These are phyloP conservation scores for Exophiala lecanii-corni DNA, from an alignment of 2,329 filamentous ascomycete species.

Conservation along the genomic window DNA sequence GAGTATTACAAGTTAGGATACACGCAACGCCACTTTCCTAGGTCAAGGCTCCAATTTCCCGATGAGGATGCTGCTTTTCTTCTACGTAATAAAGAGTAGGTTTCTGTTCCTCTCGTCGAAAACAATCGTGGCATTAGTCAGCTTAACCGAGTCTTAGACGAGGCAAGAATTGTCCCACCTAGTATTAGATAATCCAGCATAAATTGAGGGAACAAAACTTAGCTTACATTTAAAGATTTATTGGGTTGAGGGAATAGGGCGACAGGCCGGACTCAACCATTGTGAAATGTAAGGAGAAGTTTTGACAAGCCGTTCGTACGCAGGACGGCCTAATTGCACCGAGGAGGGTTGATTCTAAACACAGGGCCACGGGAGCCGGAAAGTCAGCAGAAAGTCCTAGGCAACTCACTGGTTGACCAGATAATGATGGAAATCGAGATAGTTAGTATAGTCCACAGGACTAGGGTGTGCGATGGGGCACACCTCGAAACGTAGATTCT, in stretches of 20 bases:
- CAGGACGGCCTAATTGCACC: too few relatives aligned
- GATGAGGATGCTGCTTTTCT: neutral
- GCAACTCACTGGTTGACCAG: neutral
- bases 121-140: neutral
- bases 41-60: neutral
- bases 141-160: too few relatives aligned
- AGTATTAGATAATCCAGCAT: too few relatives aligned
- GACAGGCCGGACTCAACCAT: neutral
- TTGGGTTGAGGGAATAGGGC: neutral
- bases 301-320: neutral
- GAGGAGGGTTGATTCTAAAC: too few relatives aligned
- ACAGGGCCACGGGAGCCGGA: too few relatives aligned
- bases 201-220: conserved; percentile 1
- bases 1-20: neutral
- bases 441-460: neutral
- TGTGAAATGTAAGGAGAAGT: neutral
- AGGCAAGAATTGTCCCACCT: too few relatives aligned
- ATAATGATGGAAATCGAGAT: neutral
- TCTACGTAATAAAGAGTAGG: conserved; percentile 1
- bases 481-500: neutral
- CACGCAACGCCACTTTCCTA: neutral
- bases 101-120: neutral
- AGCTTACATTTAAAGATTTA: neutral
- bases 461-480: neutral
- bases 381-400: too few relatives aligned